Evolutionary conservation across 2,329 filamentous ascomycete genomes (phyloP).

Genomic region (Aspergillus eucalypticola): DNA sequence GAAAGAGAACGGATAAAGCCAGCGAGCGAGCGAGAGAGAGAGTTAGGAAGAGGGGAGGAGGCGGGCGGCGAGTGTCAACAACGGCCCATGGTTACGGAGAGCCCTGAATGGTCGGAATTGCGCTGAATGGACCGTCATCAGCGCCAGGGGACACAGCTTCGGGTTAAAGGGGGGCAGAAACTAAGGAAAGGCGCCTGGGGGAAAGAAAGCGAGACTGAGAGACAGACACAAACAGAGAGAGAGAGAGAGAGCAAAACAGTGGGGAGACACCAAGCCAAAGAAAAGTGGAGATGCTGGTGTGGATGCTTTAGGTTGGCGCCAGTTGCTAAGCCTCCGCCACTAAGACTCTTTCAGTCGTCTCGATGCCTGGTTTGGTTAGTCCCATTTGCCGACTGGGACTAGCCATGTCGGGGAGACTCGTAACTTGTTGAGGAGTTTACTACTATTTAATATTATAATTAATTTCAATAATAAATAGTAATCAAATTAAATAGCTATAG

Average conservation of each 20-base stretch:
- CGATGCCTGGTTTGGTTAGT: not conserved
- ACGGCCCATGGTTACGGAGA: slow-evolving; percentile 19
- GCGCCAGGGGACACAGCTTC: slow-evolving; percentile 6
- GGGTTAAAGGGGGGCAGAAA: slow-evolving; percentile 4
- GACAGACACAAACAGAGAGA: too few relatives aligned
- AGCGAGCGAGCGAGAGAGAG: slow-evolving; percentile 16
- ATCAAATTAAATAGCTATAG: too few relatives aligned
- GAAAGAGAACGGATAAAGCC: not conserved
- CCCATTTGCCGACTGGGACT: not conserved
- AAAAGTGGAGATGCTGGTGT: not conserved
- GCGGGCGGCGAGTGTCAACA: slow-evolving; percentile 14
- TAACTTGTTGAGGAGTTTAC: not conserved
- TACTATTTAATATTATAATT: too few relatives aligned
- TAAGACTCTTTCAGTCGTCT: not conserved
- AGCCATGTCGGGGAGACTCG: not conserved
- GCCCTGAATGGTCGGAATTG: not conserved
- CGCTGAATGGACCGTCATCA: slow-evolving; percentile 2
- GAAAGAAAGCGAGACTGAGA: not conserved
- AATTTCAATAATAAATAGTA: too few relatives aligned
- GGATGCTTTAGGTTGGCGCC: slow-evolving; percentile 14
- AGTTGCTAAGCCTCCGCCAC: slow-evolving; percentile 24
- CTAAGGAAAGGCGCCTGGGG: not conserved
- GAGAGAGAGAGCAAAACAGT: not conserved
- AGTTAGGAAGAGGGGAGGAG: slow-evolving; percentile 5
- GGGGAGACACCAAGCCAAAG: not conserved